Base-by-base conservation (phyloP, 176 grass and related monocot genomes). In the Phyllostachys edulis region DNA sequence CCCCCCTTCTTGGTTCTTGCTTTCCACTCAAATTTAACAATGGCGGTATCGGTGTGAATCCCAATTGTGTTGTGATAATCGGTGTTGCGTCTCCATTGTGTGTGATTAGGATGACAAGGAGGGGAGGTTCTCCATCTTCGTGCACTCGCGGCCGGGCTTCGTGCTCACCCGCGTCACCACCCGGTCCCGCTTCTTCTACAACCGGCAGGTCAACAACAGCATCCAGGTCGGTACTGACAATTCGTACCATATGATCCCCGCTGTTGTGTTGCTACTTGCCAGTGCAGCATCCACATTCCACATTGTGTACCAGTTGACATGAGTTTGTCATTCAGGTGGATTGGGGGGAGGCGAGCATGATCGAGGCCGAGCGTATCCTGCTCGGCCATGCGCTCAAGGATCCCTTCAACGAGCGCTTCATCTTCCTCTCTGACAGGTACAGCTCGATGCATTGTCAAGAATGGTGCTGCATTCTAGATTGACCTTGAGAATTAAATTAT, bases 321-420 rank as follows among this genome's bases (percentile, higher is more conserved):
- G 9, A 20, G 21, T 34, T 49, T 61, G 23, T 29, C 39, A 0
- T 92, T 71, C 87, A 94, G 96, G 96, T 99, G 73, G 96, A 99
- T 79, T 99, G 96, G 96, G 93, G 96, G 68, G 90, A 96, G 69
- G 85, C 96, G n/a, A 99, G 91, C 88, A 99, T 99, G 96, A 89
- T 99, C 68, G 67, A 87, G 56, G 96, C 96, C 0, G 96, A 99
- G 89, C 96, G 89, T 7, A 80, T 99, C 68, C 81, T 99, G 84
- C 91, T 99, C 50, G 83, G 66, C 59, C 90, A 99, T 26, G 96
- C 96, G 37, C 93, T 99, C 17, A 85, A 92, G 77, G 90, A 99
- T 32, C 86, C 93, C 13, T 67, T 89, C 32, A 99, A 99, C 20
- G 83, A 92, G 45, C 85, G 96, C 89, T 99, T 99, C 69, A 88